Base-by-base conservation (phyloP, 495 filamentous ascomycete species). In the Copromyces sp. region DNA sequence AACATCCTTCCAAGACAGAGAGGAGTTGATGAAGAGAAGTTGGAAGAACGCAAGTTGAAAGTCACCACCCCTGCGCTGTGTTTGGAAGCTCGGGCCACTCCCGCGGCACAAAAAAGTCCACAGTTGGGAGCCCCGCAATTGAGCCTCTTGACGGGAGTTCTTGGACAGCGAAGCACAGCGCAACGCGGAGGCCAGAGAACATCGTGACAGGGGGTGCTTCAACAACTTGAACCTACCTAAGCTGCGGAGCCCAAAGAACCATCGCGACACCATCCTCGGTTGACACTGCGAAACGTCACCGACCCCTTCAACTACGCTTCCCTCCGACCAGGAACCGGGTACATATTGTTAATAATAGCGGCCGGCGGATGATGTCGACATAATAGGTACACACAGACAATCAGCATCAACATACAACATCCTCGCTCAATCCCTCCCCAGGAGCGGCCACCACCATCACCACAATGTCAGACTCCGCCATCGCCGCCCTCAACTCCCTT, bases 401-500 rank as follows among this genome's bases (percentile, higher is more conserved):
- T 14, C 47, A 59, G 47, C 47, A 29, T 8, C 20, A 59, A 4
- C 47, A 29, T 16, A 14, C 2, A 6, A 2, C 69, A 47, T 38
- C 42, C 20, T n/a, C 17, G 16, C 42, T 38, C 42, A 5, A 32
- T 17, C 20, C 35, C 35, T 37, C 29, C 68, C 32, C 68, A 37
- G 11, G 35, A 37, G 39, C 68, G 40, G 38, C 68, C 68, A 69
- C 39, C 16, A 61, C 74, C 75, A 39, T 73, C 69, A 69, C 69
- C 70, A 75, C 73, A 75, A 83, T 83, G 81, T 76, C 79, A 70
- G 78, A 80, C 76, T 76, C 84, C 77, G 82, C 87, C 74, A 78
- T 86, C 53, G 81, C 82, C 8, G 84, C 83, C 39, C 83, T 89
- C 71, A 83, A 84, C 47, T 81, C 85, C 39, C 83, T 89, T 41